Evolutionary conservation across 805 yeast genomes (phyloP).

Genomic region (Candida wancherniae): DNA sequence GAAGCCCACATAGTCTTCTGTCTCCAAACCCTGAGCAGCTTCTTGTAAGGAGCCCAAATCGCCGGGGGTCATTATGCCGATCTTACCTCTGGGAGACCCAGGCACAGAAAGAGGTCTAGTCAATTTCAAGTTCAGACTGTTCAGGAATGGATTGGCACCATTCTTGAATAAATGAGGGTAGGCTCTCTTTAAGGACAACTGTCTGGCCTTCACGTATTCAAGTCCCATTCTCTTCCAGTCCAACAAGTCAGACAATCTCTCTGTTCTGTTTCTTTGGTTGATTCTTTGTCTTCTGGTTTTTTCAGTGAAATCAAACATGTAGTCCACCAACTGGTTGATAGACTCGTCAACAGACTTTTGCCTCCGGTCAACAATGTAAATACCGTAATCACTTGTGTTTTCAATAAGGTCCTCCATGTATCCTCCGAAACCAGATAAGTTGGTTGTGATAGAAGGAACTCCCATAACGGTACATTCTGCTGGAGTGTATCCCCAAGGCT

Average conservation of each 20-base stretch:
- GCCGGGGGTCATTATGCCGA: slow-evolving; percentile 92
- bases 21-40: slow-evolving; percentile 61
- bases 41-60: slow-evolving; percentile 96
- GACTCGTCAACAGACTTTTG: slow-evolving; percentile 89
- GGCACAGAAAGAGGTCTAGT: slow-evolving; percentile 95
- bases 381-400: slow-evolving; percentile 91
- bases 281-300: slow-evolving; percentile 95
- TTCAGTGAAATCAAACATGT: slow-evolving; percentile 82
- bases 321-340: slow-evolving; percentile 81
- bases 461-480: slow-evolving; percentile 99
- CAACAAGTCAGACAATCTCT: slow-evolving; percentile 82
- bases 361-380: slow-evolving; percentile 93
- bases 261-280: slow-evolving; percentile 96
- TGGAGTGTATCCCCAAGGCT: slow-evolving; percentile 99
- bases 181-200: slow-evolving; percentile 85
- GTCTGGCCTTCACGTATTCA: slow-evolving; percentile 93
- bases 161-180: slow-evolving; percentile 78
- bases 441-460: slow-evolving; percentile 94
- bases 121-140: slow-evolving; percentile 55
- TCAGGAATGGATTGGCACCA: slow-evolving; percentile 44
- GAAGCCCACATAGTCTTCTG: slow-evolving; percentile 73
- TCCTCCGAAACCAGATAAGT: slow-evolving; percentile 94
- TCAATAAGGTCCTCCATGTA: slow-evolving; percentile 98
- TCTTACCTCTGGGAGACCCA: slow-evolving; percentile 81
- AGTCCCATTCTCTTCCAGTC: slow-evolving; percentile 99